A percentile compares a stretch with the other conserved stretches of the same genome.
These are phyloP conservation scores for Penicillium subrubescens DNA, from an alignment of 495 filamentous ascomycete species.

Conservation along the genomic window DNA sequence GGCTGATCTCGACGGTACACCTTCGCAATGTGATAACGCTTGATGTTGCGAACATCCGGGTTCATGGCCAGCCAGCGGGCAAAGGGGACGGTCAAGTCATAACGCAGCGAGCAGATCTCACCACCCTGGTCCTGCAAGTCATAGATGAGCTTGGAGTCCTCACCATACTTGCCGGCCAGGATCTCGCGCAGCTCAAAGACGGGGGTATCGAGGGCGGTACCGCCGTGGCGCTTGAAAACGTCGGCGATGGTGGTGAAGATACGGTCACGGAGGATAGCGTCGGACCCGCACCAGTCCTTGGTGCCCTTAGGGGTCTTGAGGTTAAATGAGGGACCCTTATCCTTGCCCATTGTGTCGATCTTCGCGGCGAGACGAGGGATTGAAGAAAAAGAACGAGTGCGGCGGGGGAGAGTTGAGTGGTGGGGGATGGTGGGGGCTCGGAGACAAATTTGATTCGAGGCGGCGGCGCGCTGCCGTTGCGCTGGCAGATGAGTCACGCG, in stretches of 20 bases:
- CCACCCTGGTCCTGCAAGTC: constrained; percentile 85
- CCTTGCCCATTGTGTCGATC: constrained; percentile 38
- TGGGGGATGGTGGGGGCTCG: constrained; percentile 45
- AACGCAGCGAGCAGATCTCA: constrained; percentile 81
- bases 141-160: constrained; percentile 90
- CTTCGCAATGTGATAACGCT: constrained; percentile 88
- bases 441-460: constrained; percentile 36
- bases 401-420: constrained; percentile 34
- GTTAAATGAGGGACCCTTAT: constrained; percentile 38
- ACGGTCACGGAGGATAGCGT: constrained; percentile 55
- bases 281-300: constrained; percentile 44
- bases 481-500: constrained; percentile 23
- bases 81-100: constrained; percentile 91
- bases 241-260: constrained; percentile 81
- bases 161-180: constrained; percentile 86
- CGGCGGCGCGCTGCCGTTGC: constrained; percentile 25
- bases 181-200: constrained; percentile 80
- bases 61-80: constrained; percentile 89
- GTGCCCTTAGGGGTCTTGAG: constrained; percentile 55
- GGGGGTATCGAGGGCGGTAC: constrained; percentile 82
- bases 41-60: constrained; percentile 69
- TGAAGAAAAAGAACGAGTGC: constrained; percentile 35
- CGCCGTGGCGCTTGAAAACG: constrained; percentile 90
- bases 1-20: constrained; percentile 83
- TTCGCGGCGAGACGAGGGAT: constrained; percentile 21